Evolutionary conservation across 2,329 filamentous ascomycete species (phyloP).

Genomic region (Stenocarpella maydis): DNA sequence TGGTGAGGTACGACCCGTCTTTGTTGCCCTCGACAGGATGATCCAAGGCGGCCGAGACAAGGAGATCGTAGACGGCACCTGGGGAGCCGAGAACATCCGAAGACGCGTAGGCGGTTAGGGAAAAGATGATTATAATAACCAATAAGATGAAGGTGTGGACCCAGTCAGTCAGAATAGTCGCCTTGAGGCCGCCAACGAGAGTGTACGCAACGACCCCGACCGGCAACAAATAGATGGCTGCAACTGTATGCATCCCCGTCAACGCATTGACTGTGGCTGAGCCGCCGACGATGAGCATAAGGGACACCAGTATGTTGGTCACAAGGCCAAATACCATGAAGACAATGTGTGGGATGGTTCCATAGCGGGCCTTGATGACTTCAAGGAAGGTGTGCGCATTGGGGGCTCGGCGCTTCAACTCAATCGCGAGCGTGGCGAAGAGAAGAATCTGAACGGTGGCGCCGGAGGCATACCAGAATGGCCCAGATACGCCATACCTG

Average conservation of each 20-base stretch:
- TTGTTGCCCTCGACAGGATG: constrained; percentile 85
- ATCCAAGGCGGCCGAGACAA: constrained; percentile 70
- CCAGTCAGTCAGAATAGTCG: constrained; percentile 86
- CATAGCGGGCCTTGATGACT: constrained; percentile 83
- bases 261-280: constrained; percentile 74
- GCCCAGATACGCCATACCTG: constrained; percentile 73
- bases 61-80: constrained; percentile 77
- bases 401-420: constrained; percentile 84
- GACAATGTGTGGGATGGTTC: constrained; percentile 73
- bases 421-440: constrained; percentile 89
- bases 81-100: constrained; percentile 78
- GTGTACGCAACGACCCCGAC: constrained; percentile 86
- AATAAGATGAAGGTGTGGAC: constrained; percentile 86
- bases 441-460: constrained; percentile 87
- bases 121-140: constrained; percentile 85
- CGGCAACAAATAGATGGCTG: constrained; percentile 84
- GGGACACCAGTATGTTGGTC: constrained; percentile 87
- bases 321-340: constrained; percentile 85
- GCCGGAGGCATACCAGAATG: constrained; percentile 70
- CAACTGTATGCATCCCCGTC: constrained; percentile 78
- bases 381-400: constrained; percentile 89
- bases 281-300: constrained; percentile 88
- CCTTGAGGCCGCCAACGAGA: constrained; percentile 80
- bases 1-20: constrained; percentile 84
- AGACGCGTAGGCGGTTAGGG: constrained; percentile 82